These are phyloP conservation scores for Lablab purpureus DNA, from an alignment of 306 rosid species.

Conservation along the genomic window DNA sequence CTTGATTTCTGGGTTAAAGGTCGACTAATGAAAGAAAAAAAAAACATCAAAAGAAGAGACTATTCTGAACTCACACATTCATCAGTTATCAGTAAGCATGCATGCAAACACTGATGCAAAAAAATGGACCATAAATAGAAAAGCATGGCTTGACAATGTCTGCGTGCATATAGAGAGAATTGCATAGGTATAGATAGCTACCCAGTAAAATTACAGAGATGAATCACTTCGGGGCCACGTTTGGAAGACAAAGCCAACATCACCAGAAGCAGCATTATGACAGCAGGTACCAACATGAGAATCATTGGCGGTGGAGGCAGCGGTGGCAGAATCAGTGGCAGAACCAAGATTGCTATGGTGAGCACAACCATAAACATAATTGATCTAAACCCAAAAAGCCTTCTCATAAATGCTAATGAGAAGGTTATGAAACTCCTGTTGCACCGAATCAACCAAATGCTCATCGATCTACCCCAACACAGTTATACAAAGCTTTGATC, in stretches of 20 bases:
- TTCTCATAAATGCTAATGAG: constrained; percentile 28
- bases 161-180: not conserved
- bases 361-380: constrained; percentile 35
- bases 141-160: not conserved
- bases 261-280: constrained; percentile 48
- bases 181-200: not conserved
- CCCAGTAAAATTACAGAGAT: constrained; percentile 1
- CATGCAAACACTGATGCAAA: constrained; percentile 4
- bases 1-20: constrained; percentile 33
- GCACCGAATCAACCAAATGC: not conserved
- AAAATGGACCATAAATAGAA: not conserved
- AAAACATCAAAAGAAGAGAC: constrained; percentile 6
- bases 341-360: constrained; percentile 36
- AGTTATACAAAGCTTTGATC: not conserved
- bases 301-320: constrained; percentile 54
- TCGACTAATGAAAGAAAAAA: constrained; percentile 7
- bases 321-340: constrained; percentile 55
- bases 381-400: constrained; percentile 38
- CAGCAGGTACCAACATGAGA: constrained; percentile 45
- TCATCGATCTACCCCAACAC: not conserved
- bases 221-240: constrained; percentile 16
- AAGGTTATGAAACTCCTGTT: not conserved
- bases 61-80: not conserved
- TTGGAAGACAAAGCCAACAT: constrained; percentile 40
- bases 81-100: constrained; percentile 27